Evolutionary conservation across 306 rosid species (phyloP), one percentile per base, ranked within the genome.

Genomic region (Malus fusca): DNA sequence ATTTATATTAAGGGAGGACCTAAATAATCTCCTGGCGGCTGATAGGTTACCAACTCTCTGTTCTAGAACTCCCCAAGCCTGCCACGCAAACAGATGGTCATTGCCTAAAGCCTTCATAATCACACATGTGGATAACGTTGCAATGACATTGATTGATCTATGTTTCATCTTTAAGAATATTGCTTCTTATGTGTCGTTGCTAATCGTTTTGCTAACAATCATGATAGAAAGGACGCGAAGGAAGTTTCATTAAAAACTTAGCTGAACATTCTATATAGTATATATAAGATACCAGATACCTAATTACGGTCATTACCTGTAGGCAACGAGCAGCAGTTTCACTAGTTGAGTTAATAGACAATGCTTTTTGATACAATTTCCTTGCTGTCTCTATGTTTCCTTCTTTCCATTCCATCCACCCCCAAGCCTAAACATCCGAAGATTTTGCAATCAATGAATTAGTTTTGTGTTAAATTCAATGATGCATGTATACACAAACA

Each of bases 381-480:
- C 98, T 87, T 46, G 98, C 97, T 31, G 83, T 90, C 31, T 73
- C 85, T 53, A 92, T 78, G 77, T 94, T 91, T 63, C 97, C 93
- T 90, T 92, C 98, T 83, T 92, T 94, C 97, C 98, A 94, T 84
- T 94, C 98, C 97, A 94, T 94, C 98, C 98, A 94, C 74, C 98
- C 98, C 98, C 98, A 94, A 42, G 98, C 98, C 98, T 94, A 85
- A 83, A 82, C 67, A 62, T 37, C 82, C 86, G 58, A 71, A 78
- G 30, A 30, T 75, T 78, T 51, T 17, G 65, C 55, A 37, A 37
- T 68, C 42, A 80, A 76, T 71, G 40, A 79, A 71, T 69, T 77
- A 78, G 69, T 80, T 80, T 64, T 72, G 56, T 66, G 64, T 31
- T 35, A 26, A 77, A 56, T 64, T 31, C 59, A 42, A 26, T 55